phyloP scores from a whole-genome alignment of 2,329 filamentous ascomycete genomes.

The Cladosporium sp. region DNA sequence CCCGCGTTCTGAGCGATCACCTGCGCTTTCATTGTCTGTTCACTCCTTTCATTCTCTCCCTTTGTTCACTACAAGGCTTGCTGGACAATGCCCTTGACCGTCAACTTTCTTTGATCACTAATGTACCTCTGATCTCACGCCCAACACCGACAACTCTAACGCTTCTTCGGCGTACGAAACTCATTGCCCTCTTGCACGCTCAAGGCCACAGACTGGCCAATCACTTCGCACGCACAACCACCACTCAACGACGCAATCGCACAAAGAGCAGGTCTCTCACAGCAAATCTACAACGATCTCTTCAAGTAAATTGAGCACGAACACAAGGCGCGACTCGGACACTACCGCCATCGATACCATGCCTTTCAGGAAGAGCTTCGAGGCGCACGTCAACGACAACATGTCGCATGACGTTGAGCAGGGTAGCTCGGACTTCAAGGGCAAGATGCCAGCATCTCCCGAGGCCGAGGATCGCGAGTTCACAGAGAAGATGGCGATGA shows the following conservation, averaged over 20 bases:
- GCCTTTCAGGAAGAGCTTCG: slow-evolving; percentile 27
- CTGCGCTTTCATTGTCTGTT: slow-evolving; percentile 5
- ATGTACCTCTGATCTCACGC: background rate
- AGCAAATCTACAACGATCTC: background rate
- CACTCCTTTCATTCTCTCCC: background rate
- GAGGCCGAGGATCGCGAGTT: slow-evolving; percentile 15
- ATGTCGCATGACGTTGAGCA: slow-evolving; percentile 20
- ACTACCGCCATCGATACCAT: slow-evolving; percentile 14
- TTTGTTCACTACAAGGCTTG: slow-evolving; percentile 12
- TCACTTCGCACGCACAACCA: background rate
- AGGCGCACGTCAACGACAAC: slow-evolving; percentile 28
- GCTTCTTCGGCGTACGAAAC: background rate
- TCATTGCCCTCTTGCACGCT: background rate
- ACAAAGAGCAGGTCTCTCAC: slow-evolving; percentile 8
- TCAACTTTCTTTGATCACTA: slow-evolving; percentile 8
- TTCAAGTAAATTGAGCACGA: background rate
- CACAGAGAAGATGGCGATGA: slow-evolving; percentile 19
- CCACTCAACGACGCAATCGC: background rate
- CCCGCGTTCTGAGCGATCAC: no score
- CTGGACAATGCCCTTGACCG: slow-evolving; percentile 11
- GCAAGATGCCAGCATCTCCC: slow-evolving; percentile 8
- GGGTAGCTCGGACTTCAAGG: slow-evolving; percentile 13
- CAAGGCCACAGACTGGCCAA: background rate
- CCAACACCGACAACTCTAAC: background rate
- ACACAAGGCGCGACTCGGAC: background rate